A percentile compares a stretch with the other conserved stretches of the same genome.
Evolutionary conservation across 106 monocot genomes (phyloP).

Genomic region (Amphibolis antarctica): DNA sequence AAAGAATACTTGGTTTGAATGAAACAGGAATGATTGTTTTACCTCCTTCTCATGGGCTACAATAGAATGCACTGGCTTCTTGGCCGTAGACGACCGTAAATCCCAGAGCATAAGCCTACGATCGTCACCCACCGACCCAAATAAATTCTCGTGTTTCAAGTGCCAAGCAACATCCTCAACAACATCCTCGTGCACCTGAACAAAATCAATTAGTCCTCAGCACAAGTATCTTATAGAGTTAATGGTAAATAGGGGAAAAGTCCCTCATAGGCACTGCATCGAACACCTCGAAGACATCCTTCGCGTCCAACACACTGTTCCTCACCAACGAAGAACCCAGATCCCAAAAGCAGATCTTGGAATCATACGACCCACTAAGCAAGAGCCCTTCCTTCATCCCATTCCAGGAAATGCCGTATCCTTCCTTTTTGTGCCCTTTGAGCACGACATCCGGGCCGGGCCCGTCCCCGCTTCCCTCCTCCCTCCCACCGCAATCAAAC

Average conservation of each 20-base stretch:
- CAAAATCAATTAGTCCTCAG: not conserved
- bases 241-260: not conserved
- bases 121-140: slow-evolving; percentile 96
- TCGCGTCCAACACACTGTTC: slow-evolving; percentile 30
- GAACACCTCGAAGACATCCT: slow-evolving; percentile 61
- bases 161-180: slow-evolving; percentile 99
- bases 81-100: slow-evolving; percentile 46
- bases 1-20: no score
- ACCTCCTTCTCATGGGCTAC: slow-evolving; percentile 77
- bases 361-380: slow-evolving; percentile 79
- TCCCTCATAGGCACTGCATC: not conserved
- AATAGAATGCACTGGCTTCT: slow-evolving; percentile 49
- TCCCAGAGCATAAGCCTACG: slow-evolving; percentile 92
- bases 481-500: slow-evolving; percentile 32
- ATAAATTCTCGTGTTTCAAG: slow-evolving; percentile 56
- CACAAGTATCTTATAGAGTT: not conserved
- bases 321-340: slow-evolving; percentile 11
- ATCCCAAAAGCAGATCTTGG: slow-evolving; percentile 91
- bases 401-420: slow-evolving; percentile 86
- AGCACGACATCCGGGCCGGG: slow-evolving; percentile 37
- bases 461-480: slow-evolving; percentile 1
- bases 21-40: not conserved
- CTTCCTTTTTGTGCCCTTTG: slow-evolving; percentile 59
- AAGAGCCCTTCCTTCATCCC: slow-evolving; percentile 59
- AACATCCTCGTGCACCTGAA: slow-evolving; percentile 47